Evolutionary conservation across 805 yeast species (phyloP).

Genomic region (Metschnikowia aberdeeniae): DNA sequence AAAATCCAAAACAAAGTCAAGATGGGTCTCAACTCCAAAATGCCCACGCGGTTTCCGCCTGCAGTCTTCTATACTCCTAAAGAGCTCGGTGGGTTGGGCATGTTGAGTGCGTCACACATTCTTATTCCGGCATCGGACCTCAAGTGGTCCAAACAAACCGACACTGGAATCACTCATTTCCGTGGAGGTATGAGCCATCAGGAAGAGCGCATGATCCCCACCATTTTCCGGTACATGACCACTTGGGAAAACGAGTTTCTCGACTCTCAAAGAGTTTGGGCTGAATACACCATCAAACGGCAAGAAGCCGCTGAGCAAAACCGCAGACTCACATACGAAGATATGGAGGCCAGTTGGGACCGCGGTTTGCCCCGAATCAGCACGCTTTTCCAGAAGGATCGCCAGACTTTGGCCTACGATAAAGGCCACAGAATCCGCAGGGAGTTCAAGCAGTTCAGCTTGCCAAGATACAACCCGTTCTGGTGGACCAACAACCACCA

Average conservation of each 20-base stretch:
- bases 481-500: slow-evolving; percentile 96
- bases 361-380: slow-evolving; percentile 95
- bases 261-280: slow-evolving; percentile 97
- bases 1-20: slow-evolving; percentile 91
- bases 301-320: slow-evolving; percentile 83
- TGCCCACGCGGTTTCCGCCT: slow-evolving; percentile 99
- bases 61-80: slow-evolving; percentile 98
- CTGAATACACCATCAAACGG: slow-evolving; percentile 88
- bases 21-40: slow-evolving; percentile 91
- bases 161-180: slow-evolving; percentile 91
- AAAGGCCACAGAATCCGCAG: slow-evolving; percentile 86
- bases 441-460: slow-evolving; percentile 68
- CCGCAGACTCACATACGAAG: slow-evolving; percentile 85
- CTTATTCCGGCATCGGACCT: slow-evolving; percentile 91
- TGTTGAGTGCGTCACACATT: slow-evolving; percentile 95
- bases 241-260: slow-evolving; percentile 96
- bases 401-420: slow-evolving; percentile 91
- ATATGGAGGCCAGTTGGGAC: slow-evolving; percentile 92
- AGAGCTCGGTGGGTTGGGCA: slow-evolving; percentile 95
- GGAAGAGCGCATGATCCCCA: slow-evolving; percentile 82
- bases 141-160: slow-evolving; percentile 89
- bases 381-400: slow-evolving; percentile 89
- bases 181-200: slow-evolving; percentile 87
- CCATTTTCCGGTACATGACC: slow-evolving; percentile 85
- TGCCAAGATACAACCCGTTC: slow-evolving; percentile 77